Conservation (phyloP, 1,284 basidiomycete genomes). For the Caloboletus inedulis region DNA sequence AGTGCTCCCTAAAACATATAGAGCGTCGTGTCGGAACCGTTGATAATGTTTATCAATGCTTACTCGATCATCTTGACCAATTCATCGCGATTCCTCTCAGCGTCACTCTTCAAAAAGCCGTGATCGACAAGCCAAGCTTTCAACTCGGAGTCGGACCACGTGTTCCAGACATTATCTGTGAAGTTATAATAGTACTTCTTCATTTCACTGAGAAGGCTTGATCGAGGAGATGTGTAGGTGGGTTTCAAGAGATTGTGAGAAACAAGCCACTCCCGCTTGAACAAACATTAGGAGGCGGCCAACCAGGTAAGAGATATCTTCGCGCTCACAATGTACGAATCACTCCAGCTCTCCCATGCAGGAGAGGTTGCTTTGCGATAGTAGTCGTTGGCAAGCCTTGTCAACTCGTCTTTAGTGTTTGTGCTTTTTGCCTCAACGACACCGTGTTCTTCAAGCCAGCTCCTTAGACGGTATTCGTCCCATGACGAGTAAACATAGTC, state of each 20-base stretch:
- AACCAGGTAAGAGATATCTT: not conserved
- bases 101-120: slow-evolving; percentile 65
- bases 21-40: not conserved
- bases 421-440: slow-evolving; percentile 65
- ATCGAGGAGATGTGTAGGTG: slow-evolving; percentile 40
- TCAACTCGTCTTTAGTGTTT: slow-evolving; percentile 64
- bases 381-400: slow-evolving; percentile 63
- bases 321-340: slow-evolving; percentile 70
- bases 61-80: slow-evolving; percentile 68
- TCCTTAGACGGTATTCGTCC: slow-evolving; percentile 71
- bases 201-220: slow-evolving; percentile 71
- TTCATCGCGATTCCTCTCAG: slow-evolving; percentile 72
- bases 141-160: slow-evolving; percentile 69
- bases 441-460: slow-evolving; percentile 74
- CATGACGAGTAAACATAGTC: slow-evolving; percentile 89
- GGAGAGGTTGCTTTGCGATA: slow-evolving; percentile 65
- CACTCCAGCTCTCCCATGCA: slow-evolving; percentile 82
- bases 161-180: slow-evolving; percentile 60
- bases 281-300: not conserved
- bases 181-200: slow-evolving; percentile 72
- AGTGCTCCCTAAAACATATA: slow-evolving; percentile 59
- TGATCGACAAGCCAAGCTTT: slow-evolving; percentile 72
- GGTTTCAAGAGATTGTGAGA: slow-evolving; percentile 51
- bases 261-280: slow-evolving; percentile 78
- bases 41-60: slow-evolving; percentile 20